Base-by-base conservation (phyloP, 768 basidiomycete genomes). In the Kwoniella botswanensis region DNA sequence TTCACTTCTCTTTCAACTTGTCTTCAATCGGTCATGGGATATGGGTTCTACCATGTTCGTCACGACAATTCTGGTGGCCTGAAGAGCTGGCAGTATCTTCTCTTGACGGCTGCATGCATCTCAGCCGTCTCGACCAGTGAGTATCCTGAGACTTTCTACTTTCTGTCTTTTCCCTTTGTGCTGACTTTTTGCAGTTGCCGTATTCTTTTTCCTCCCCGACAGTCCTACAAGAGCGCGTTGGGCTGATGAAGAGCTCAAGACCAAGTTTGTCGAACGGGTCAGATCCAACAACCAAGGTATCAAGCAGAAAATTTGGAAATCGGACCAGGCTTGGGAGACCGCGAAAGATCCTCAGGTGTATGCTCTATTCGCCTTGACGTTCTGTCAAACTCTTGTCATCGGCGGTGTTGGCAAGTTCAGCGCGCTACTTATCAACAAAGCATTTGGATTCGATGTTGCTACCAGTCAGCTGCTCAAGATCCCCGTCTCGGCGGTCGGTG, bases 361-460 rank as follows among this genome's bases (percentile, higher is more conserved):
- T 85, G 80, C 84, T 13, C 80, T 88, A 41, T 84, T 85, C 11
- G 65, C 87, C 46, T 84, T 87, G 44, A 85, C 87, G 1, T 86
- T 87, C 69, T 86, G 86, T 17, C 86, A 87, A 72, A 68, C 72
- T 15, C 21, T 75, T 13, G 69, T 75, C 18, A 74, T 73, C 54
- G 77, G 74, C 26, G 75, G 75, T 52, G 67, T 78, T 44, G 68
- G 68, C 62, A 76, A 69, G 26, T 78, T 79, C 73, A 73, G 67
- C 67, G 44, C 55, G 4, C 44, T 76, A 2, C 65, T 76, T 18
- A 75, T 76, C 66, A 75, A 76, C 58, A 26, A 67, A 54, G 73
- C 70, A 4, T 79, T 78, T 63, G 74, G 76, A 7, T 78, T 75
- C 70, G 65, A 68, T 41, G 67, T 68, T 12, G 67, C 67, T 4